Base-by-base conservation (phyloP, 371 early-diverging fungal species). In the Mortierella sp. region DNA sequence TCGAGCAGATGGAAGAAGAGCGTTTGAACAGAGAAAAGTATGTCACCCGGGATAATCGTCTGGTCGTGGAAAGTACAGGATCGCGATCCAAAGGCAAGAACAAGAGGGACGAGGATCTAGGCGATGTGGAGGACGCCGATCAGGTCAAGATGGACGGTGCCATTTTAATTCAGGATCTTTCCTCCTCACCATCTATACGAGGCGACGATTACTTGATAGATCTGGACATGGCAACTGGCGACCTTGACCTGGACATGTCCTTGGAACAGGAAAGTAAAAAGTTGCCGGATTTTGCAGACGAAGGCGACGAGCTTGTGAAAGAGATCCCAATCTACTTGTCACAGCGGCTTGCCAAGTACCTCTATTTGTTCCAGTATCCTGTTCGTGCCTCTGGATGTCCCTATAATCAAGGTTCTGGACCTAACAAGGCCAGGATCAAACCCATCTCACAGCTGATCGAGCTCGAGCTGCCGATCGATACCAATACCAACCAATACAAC, bases 341-440 rank as follows among this genome's bases (percentile, higher is more conserved):
- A 0, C 86, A 85, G 28, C 81, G 87, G 39, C 82, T 95, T 1
- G 83, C 87, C 19, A 83, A 89, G 58, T 80, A 87, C 70, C 82
- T 96, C 16, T 90, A 92, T 55, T 80, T 95, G 46, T 85, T 95
- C 57, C 96, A 96, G 79, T 94, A 92, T 66, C 97, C 96, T 18
- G 86, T 93, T 61, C 90, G 92, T 21, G 81, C 81, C 4, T 67
- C 80, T 30, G 61, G 61, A 10, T 61, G 81, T 13, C 83, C 86
- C 21, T 89, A 87, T 58, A 67, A 48, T 12, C 69, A 66, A 30
- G 81, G 55, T 16, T 82, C 65, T 10, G 83, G 84, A 54, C 89
- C 84, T 31, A 82, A 57, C 54, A 87, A 83, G n/a, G 92, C 93
- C 8, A 93, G 95, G 30, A 80, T 94, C 69, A 96, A 95, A 80